Evolutionary conservation across 2,329 filamentous ascomycete species (phyloP), one percentile per base, ranked within the genome.

Genomic region (Tolypocladium capitatum): DNA sequence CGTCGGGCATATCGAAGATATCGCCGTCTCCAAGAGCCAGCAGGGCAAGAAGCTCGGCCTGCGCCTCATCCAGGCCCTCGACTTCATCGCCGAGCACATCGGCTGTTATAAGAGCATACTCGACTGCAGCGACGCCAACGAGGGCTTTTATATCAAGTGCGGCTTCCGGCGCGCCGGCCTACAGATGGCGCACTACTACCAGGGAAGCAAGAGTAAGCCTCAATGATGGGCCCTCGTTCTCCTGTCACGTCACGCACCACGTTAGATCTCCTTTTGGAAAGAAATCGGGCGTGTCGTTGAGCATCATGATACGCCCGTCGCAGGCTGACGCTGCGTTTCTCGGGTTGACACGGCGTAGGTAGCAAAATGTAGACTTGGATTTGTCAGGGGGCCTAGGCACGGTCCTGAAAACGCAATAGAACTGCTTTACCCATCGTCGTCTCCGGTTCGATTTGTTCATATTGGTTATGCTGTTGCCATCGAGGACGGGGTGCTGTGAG

Each of bases 91-190:
- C 48, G 81, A 87, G 63, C 79, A 88, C 63, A 83, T 92, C 49
- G 92, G 91, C 48, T 97, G 91, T 69, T 97, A 97, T 70, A 97
- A 92, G 83, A 89, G 82, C 55, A 97, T 98, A 57, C 78, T 97
- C 54, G 91, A 97, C 68, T 98, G 92, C 73, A 94, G 86, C 55
- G 91, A 96, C 68, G 80, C 84, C 58, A 98, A 97, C 65, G 89
- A 95, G 67, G 91, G 90, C 21, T 97, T 98, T 73, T 98, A 98
- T 66, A 76, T 95, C 66, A 97, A 97, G 76, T 97, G 92, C 68
- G 91, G 91, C 49, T 97, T 94, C 68, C 84, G 88, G 68, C 75
- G 88, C 52, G 91, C 89, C 28, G 92, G 92, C 16, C 70, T 96
- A 48, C 87, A 98, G 69, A 97, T 98, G 92, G 89, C 91, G 40